Evolutionary conservation across 1,284 basidiomycete species (phyloP), one percentile per base, ranked within the genome.

Genomic region (Cerioporus squamosus): DNA sequence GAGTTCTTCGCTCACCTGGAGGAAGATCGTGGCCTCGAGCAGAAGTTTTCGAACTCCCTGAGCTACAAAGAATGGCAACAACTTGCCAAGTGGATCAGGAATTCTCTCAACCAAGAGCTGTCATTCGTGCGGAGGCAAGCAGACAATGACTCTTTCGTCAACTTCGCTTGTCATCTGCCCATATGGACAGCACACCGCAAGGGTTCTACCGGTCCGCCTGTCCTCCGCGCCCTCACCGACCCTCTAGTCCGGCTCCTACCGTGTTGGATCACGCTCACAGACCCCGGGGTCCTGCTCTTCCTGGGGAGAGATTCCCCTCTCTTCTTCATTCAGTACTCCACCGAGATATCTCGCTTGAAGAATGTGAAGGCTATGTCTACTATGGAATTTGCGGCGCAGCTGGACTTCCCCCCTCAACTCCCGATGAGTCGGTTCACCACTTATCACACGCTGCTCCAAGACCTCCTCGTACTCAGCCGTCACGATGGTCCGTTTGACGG

Each of bases 171-270:
- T 23, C 8, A 18, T 18, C 51, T 64, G 38, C 56, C 55, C 3
- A 57, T 53, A 10, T 64, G 62, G 62, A 38, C 39, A 18, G 46
- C 53, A 3, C 42, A 36, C 23, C 45, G 38, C 12, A 26, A 43
- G 8, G 33, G 33, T 17, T 14, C 33, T 9, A 36, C 33, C 12
- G 33, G 33, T 36, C 33, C 14, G 22, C 29, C 33, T 36, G 33
- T 14, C 15, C 45, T 43, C 8, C 51, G 44, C 12, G n/a, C 57
- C 26, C 45, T 57, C 14, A 43, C 31, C 38, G 51, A 55, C 17
- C 26, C 20, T 14, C 15, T 39, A 18, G 46, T 62, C 5, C 24
- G 44, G 14, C 12, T 62, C 17, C 49, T 61, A 6, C 56, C 57
- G n/a, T 15, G 5, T 1, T n/a, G 9, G 17, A 33, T 49, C 10